Evolutionary conservation across 2,329 filamentous ascomycete genomes (phyloP).

Genomic region (Cladosporium sp.): DNA sequence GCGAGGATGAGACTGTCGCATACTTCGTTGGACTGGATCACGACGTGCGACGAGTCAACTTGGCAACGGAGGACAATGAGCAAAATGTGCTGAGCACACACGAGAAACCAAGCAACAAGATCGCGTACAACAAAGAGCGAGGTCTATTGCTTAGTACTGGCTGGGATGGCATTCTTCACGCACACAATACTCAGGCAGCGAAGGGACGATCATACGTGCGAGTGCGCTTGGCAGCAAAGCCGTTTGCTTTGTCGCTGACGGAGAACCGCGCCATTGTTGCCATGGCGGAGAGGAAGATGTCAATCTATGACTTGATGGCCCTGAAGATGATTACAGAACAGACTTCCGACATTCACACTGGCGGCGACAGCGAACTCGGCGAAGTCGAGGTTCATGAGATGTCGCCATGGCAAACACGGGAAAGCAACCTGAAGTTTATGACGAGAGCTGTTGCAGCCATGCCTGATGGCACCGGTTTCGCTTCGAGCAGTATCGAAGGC

Average conservation of each 20-base stretch:
- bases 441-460: slow-evolving; percentile 91
- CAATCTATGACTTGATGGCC: slow-evolving; percentile 84
- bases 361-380: slow-evolving; percentile 28
- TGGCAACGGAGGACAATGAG: slow-evolving; percentile 57
- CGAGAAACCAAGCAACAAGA: slow-evolving; percentile 66
- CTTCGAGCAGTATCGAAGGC: slow-evolving; percentile 87
- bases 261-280: slow-evolving; percentile 87
- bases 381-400: slow-evolving; percentile 40
- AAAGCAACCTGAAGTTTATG: slow-evolving; percentile 94
- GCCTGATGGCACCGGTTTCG: slow-evolving; percentile 94
- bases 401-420: slow-evolving; percentile 86
- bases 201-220: slow-evolving; percentile 18
- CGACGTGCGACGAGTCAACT: slow-evolving; percentile 71
- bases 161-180: slow-evolving; percentile 88
- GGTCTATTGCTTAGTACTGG: slow-evolving; percentile 81
- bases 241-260: slow-evolving; percentile 76
- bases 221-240: slow-evolving; percentile 75
- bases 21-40: slow-evolving; percentile 86
- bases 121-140: slow-evolving; percentile 75
- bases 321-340: slow-evolving; percentile 56
- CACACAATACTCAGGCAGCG: slow-evolving; percentile 58
- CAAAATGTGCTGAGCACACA: slow-evolving; percentile 77
- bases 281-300: slow-evolving; percentile 89
- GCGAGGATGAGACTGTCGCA: slow-evolving; percentile 71
- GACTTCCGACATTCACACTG: slow-evolving; percentile 26